Base-by-base conservation (phyloP, 352 stramenopile genomes). In the Ochromonadaceae sp. region DNA sequence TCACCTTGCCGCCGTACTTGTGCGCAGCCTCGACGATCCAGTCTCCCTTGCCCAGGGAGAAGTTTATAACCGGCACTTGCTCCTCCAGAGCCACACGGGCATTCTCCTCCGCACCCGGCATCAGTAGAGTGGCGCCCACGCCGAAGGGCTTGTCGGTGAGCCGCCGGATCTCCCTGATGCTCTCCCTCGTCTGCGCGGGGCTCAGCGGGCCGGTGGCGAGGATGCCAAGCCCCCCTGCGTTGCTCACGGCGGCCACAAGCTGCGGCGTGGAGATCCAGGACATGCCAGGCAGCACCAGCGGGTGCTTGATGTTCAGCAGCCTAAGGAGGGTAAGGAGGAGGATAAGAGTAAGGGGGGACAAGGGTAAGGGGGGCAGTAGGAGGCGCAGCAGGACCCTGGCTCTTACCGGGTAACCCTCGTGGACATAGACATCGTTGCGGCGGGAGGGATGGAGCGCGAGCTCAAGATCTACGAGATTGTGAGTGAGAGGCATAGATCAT, bases 261-360 rank as follows among this genome's bases (percentile, higher is more conserved):
- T 68, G 65, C 15, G 77, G 72, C 57, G 65, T 75, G 1, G 74
- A 81, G 34, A 86, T 83, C 73, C 76, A 81, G 30, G 60, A 73
- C 77, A 84, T 86, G 15, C 74, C 74, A n/a, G 78, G 75, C 15
- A 81, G 62, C n/a, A 84, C 2, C 20, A 84, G 70, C 0, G 78
- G 78, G 66, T 84, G 78, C 26, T 61, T 66, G n/a, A n/a, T n/a
- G n/a, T n/a, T n/a, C n/a, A n/a, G n/a, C n/a, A n/a, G n/a, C n/a
- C n/a, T n/a, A n/a, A n/a, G n/a, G n/a, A n/a, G n/a, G n/a, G n/a
- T n/a, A n/a, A n/a, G n/a, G n/a, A n/a, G n/a, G n/a, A n/a, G n/a
- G n/a, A n/a, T n/a, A n/a, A n/a, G n/a, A n/a, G n/a, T n/a, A n/a
- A n/a, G n/a, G n/a, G n/a, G n/a, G n/a, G n/a, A n/a, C n/a, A n/a